Conservation (phyloP, 1,284 basidiomycete species). For the Porogramme epimiltina region DNA sequence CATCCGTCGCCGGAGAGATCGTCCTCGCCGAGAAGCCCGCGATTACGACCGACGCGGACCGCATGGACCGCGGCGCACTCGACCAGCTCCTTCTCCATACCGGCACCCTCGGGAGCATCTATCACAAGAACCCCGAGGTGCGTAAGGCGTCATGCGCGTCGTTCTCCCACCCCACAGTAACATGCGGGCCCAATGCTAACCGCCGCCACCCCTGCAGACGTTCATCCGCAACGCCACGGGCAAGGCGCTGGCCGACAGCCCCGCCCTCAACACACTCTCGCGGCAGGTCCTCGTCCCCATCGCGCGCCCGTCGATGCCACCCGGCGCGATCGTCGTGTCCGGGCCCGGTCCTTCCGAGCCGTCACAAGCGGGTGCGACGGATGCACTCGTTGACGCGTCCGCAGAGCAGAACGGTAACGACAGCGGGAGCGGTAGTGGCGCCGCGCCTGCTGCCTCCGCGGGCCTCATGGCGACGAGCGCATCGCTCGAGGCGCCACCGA, state of each 20-base stretch:
- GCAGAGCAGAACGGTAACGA: not conserved
- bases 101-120: conserved; percentile 83
- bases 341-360: conserved; percentile 72
- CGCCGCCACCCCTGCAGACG: conserved; percentile 58
- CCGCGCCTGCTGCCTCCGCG: not conserved
- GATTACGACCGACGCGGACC: conserved; percentile 97
- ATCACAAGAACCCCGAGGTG: conserved; percentile 89
- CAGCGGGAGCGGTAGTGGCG: not conserved
- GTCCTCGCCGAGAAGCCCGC: conserved; percentile 95
- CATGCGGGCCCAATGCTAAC: not conserved
- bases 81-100: conserved; percentile 87
- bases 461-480: conserved; percentile 19
- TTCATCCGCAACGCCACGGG: conserved; percentile 82
- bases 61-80: conserved; percentile 94
- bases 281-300: conserved; percentile 70
- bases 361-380: conserved; percentile 4
- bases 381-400: conserved; percentile 4
- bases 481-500: conserved; percentile 33
- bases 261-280: conserved; percentile 76
- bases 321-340: conserved; percentile 48
- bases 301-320: conserved; percentile 52
- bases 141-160: conserved; percentile 22
- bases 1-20: conserved; percentile 85
- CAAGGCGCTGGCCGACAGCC: conserved; percentile 73
- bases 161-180: not conserved